A percentile compares a stretch with the other conserved stretches of the same genome.
phyloP scores from a whole-genome alignment of 1,139 yeast genomes.

The Hyphopichia pseudoburtonii region DNA sequence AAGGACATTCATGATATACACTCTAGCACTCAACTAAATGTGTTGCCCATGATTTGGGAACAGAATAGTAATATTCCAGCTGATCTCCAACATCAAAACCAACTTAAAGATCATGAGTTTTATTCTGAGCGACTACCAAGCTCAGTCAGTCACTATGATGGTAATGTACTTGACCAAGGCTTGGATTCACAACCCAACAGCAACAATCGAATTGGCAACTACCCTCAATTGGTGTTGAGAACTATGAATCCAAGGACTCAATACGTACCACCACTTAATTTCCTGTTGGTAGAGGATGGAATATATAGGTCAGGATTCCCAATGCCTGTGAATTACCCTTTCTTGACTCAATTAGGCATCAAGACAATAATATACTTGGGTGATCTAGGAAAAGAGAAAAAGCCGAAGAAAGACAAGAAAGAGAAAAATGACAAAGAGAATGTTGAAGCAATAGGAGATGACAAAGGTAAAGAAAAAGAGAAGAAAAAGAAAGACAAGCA shows the following conservation, averaged over 20 bases:
- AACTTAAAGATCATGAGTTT: too few species aligned
- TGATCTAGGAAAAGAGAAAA: slow-evolving; percentile 47
- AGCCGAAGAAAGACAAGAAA: slow-evolving; percentile 18
- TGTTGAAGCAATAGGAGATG: slow-evolving; percentile 36
- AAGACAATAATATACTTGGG: slow-evolving; percentile 85
- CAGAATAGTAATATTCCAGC: background rate
- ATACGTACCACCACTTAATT: slow-evolving; percentile 86
- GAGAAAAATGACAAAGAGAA: slow-evolving; percentile 30
- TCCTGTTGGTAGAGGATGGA: slow-evolving; percentile 82
- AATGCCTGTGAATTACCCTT: slow-evolving; percentile 78
- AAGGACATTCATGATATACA: slow-evolving; percentile 11
- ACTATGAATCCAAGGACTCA: slow-evolving; percentile 9
- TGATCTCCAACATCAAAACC: too few species aligned
- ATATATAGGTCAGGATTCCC: slow-evolving; percentile 94
- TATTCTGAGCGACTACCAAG: too few species aligned
- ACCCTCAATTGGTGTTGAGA: slow-evolving; percentile 1
- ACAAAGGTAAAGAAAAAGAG: slow-evolving; percentile 19
- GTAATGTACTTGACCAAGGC: slow-evolving; percentile 2
- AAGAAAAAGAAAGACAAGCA: slow-evolving; percentile 28
- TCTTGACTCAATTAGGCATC: slow-evolving; percentile 65
- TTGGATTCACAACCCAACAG: slow-evolving; percentile 5
- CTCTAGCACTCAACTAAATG: slow-evolving; percentile 8
- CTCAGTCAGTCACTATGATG: too few species aligned
- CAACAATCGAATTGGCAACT: slow-evolving; percentile 1
- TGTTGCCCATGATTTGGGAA: slow-evolving; percentile 10